Percentiles rank a stretch among this genome's conserved stretches.
phyloP scores from a whole-genome alignment of 768 basidiomycete genomes.

The Lyophyllum atratum region DNA sequence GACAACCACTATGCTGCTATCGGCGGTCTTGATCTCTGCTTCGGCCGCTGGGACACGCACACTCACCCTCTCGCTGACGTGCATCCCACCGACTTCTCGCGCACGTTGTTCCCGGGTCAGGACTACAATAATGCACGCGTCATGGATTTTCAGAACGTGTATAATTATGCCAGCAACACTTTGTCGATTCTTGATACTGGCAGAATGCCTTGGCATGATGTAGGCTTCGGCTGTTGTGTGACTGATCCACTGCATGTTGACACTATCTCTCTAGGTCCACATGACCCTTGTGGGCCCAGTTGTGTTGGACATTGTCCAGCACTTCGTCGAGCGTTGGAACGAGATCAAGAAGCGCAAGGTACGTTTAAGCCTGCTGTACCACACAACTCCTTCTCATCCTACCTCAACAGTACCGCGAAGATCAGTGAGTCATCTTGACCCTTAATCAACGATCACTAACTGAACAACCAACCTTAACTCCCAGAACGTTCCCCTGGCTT shows the following conservation, averaged over 20 bases:
- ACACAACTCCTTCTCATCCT: not conserved
- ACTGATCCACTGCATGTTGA: not conserved
- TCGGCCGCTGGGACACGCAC: constrained; percentile 96
- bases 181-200: constrained; percentile 67
- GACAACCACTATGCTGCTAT: constrained; percentile 87
- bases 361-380: constrained; percentile 7
- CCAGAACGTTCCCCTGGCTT: constrained; percentile 64
- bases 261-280: constrained; percentile 54
- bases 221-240: constrained; percentile 33
- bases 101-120: constrained; percentile 89
- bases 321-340: constrained; percentile 93
- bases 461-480: constrained; percentile 7
- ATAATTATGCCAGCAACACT: constrained; percentile 71
- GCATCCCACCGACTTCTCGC: constrained; percentile 82
- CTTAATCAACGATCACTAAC: not conserved
- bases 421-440: constrained; percentile 40
- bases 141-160: constrained; percentile 83
- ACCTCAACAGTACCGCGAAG: constrained; percentile 39
- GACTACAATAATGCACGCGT: constrained; percentile 92
- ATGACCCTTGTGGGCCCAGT: constrained; percentile 81
- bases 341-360: constrained; percentile 84
- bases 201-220: constrained; percentile 97
- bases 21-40: constrained; percentile 95
- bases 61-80: constrained; percentile 89
- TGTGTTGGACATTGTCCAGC: constrained; percentile 90